These are phyloP conservation scores for Vitellaria paradoxa DNA, from an alignment of 179 eudicot species.

Conservation along the genomic window DNA sequence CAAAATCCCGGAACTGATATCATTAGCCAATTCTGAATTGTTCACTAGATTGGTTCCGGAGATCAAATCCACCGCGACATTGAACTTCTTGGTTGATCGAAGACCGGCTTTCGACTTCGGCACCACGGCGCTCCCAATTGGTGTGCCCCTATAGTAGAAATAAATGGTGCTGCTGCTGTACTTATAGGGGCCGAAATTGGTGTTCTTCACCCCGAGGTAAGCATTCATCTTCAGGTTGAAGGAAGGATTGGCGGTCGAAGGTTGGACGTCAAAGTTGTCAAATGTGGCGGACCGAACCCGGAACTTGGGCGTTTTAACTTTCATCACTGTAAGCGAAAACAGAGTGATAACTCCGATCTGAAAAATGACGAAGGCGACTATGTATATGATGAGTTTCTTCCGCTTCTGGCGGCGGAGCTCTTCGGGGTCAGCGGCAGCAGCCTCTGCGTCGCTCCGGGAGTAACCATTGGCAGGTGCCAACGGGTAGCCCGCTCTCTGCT, in stretches of 20 bases:
- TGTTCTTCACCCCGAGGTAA: constrained; percentile 21
- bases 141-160: constrained; percentile 14
- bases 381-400: constrained; percentile 8
- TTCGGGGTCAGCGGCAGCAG: background rate
- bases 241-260: constrained; percentile 10
- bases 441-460: background rate
- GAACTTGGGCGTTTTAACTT: constrained; percentile 27
- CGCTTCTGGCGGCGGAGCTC: constrained; percentile 5
- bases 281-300: constrained; percentile 18
- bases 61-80: constrained; percentile 8
- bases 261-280: background rate
- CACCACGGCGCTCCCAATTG: constrained; percentile 13
- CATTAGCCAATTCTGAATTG: constrained; percentile 3
- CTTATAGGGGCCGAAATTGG: constrained; percentile 25
- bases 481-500: background rate
- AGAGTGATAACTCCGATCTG: constrained; percentile 14
- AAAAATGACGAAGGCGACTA: constrained; percentile 11
- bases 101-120: background rate
- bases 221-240: constrained; percentile 15
- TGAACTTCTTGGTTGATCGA: constrained; percentile 19
- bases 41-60: background rate
- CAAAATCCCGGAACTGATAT: constrained; percentile 15
- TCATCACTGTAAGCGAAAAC: constrained; percentile 23
- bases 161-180: constrained; percentile 6
- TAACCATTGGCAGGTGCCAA: constrained; percentile 5